phyloP scores from a whole-genome alignment of 2,329 filamentous ascomycete genomes.

The Phialophora expanda region DNA sequence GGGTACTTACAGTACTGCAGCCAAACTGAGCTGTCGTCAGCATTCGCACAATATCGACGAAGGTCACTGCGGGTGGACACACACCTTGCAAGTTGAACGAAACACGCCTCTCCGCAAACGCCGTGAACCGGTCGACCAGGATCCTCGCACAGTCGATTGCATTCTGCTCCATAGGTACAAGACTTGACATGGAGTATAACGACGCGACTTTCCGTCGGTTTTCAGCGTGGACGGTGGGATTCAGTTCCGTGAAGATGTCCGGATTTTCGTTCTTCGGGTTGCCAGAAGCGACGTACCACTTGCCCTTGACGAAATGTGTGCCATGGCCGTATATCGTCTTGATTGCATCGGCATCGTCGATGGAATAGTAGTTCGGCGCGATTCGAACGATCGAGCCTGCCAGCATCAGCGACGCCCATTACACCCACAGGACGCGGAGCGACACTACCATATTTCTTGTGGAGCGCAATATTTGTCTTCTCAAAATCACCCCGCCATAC shows the following conservation, averaged over 20 bases:
- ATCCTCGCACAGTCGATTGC: constrained; percentile 72
- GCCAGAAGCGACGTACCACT: constrained; percentile 28
- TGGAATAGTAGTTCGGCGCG: constrained; percentile 74
- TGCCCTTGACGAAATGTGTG: constrained; percentile 77
- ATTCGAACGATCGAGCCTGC: constrained; percentile 65
- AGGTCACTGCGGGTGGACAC: not conserved
- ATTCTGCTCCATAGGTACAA: constrained; percentile 63
- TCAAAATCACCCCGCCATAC: constrained; percentile 47
- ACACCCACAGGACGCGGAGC: not conserved
- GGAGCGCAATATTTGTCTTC: constrained; percentile 41
- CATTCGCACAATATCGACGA: not conserved
- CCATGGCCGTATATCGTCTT: constrained; percentile 81
- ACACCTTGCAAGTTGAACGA: constrained; percentile 39
- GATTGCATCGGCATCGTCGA: constrained; percentile 73
- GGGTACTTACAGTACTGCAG: constrained; percentile 48
- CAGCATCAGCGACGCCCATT: not conserved
- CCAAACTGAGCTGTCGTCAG: constrained; percentile 37
- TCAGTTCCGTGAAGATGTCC: constrained; percentile 69
- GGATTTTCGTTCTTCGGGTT: constrained; percentile 17
- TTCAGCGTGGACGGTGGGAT: constrained; percentile 76
- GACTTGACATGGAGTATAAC: constrained; percentile 55
- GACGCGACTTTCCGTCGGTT: constrained; percentile 72
- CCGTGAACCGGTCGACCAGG: constrained; percentile 28
- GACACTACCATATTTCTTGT: constrained; percentile 57
- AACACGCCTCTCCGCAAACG: constrained; percentile 43